A percentile compares a stretch with the other conserved stretches of the same genome.
phyloP scores from a whole-genome alignment of 345 rosid species.

The Heritiera littoralis region DNA sequence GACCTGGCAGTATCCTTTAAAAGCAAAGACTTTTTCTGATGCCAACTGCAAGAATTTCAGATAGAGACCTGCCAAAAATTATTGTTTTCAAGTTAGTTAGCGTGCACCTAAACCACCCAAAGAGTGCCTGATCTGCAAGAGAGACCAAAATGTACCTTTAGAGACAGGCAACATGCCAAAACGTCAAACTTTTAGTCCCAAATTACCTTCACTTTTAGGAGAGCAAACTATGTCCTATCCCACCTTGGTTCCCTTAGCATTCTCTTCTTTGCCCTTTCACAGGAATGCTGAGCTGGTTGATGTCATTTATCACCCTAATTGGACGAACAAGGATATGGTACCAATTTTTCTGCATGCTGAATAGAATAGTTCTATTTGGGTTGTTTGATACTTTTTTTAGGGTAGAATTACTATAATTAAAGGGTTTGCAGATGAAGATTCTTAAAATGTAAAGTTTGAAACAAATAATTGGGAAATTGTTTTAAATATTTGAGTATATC shows the following conservation, averaged over 20 bases:
- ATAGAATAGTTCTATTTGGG: background rate
- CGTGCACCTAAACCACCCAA: background rate
- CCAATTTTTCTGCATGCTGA: background rate
- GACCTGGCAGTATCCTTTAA: background rate
- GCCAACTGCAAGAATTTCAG: background rate
- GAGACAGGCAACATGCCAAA: background rate
- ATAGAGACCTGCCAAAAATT: background rate
- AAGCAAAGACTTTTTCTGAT: background rate
- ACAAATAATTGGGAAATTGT: background rate
- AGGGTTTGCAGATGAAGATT: background rate
- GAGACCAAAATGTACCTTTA: background rate
- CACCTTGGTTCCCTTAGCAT: background rate
- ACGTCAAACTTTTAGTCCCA: background rate
- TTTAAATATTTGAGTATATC: background rate
- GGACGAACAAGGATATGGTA: background rate
- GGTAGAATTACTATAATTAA: background rate
- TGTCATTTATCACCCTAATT: background rate
- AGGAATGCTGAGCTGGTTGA: background rate
- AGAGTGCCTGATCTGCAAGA: background rate
- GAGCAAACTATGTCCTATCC: background rate
- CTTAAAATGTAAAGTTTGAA: background rate
- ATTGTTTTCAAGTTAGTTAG: background rate
- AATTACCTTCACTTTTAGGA: background rate
- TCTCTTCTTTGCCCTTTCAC: background rate
- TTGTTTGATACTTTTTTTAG: background rate